These are phyloP conservation scores for Metschnikowia koreensis DNA, from an alignment of 805 yeast genomes.

Conservation along the genomic window DNA sequence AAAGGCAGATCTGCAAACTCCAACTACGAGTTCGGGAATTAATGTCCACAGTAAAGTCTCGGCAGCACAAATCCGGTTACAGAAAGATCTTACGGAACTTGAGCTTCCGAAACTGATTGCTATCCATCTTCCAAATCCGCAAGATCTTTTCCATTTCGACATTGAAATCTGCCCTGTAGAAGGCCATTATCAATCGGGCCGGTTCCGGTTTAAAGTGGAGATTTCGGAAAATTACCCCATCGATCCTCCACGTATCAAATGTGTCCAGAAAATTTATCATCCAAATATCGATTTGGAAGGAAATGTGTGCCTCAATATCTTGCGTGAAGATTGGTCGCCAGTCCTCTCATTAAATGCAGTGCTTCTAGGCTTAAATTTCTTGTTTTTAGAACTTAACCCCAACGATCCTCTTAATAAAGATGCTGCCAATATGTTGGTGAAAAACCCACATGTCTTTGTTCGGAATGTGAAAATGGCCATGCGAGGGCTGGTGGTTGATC, in stretches of 20 bases:
- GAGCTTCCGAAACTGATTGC: conserved; percentile 58
- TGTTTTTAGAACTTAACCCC: conserved; percentile 88
- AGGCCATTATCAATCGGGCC: conserved; percentile 70
- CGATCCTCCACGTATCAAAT: conserved; percentile 83
- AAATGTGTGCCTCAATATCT: conserved; percentile 84
- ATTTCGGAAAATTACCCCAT: conserved; percentile 80
- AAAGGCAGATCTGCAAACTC: conserved; percentile 1
- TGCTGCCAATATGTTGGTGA: conserved; percentile 62
- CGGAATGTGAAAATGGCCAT: conserved; percentile 59
- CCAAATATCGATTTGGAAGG: conserved; percentile 93
- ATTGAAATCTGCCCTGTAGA: conserved; percentile 62
- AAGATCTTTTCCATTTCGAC: conserved; percentile 60
- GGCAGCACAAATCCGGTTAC: conserved; percentile 72
- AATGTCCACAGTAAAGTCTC: conserved; percentile 25
- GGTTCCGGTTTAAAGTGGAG: conserved; percentile 64
- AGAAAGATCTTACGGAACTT: conserved; percentile 72
- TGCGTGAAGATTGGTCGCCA: conserved; percentile 96
- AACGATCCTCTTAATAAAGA: conserved; percentile 89
- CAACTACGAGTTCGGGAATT: background rate
- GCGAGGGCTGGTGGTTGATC: conserved; percentile 67
- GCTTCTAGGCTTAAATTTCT: conserved; percentile 77
- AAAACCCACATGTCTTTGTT: conserved; percentile 45
- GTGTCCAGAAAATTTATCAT: conserved; percentile 74
- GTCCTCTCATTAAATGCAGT: conserved; percentile 79
- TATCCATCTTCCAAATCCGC: conserved; percentile 49